Base-by-base conservation (phyloP, 2,329 filamentous ascomycete genomes). In the Pseudogymnoascus sp. region DNA sequence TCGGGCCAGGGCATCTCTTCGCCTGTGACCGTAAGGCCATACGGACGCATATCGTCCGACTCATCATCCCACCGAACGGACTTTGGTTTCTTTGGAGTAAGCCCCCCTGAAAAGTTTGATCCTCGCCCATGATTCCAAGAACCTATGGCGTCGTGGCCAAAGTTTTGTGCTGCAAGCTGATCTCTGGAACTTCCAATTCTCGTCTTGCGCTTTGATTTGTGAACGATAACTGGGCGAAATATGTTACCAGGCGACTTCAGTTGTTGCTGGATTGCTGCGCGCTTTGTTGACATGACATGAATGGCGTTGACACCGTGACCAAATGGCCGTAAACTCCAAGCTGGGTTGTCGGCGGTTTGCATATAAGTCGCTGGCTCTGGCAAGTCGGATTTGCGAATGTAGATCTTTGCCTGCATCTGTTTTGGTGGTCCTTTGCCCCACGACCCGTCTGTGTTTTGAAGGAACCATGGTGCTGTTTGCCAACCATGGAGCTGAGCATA, bases 231-330 rank as follows among this genome's bases (percentile, higher is more conserved):
- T 31, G 60, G 60, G 36, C 60, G 60, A 25, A 61, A 61, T 11
- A 34, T 37, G 28, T 39, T 61, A 23, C 41, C 23, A 3, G 60
- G 14, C 5, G 21, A 25, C 14, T 61, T 21, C 14, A 43, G 34
- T 10, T 61, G 36, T 25, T 61, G 23, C 11, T 45, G 37, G 25
- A 21, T 16, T 62, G 41, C 64, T 4, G 65, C 64, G 64, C 68
- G 63, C 19, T 70, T 68, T 60, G 65, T 54, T 37, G 71, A 71
- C 62, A 71, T 64, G 4, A 69, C 62, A 61, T 67, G 70, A 6
- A 74, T 71, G 13, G 73, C 70, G 13, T 68, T 68, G 4, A 69
- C 71, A 28, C 73, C 73, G 67, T 75, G 72, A 13, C 73, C 73
- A 63, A 68, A 72, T 14, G 71, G 68, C 61, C 70, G 65, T 25